phyloP scores from a whole-genome alignment of 352 stramenopile genomes.

The Globisporangium paddicum region DNA sequence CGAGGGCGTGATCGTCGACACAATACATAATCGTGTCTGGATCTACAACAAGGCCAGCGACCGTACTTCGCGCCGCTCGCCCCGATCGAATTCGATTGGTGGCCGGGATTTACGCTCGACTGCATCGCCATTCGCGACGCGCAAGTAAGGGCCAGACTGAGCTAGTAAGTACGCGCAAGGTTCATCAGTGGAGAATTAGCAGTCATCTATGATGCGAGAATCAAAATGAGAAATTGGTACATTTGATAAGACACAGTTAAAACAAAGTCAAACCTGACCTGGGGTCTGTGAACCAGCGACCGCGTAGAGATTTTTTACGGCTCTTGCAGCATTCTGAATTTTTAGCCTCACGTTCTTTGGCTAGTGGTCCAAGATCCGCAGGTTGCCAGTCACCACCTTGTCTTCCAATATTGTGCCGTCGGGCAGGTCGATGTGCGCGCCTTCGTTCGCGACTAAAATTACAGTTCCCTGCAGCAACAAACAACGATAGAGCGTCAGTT shows the following conservation, averaged over 20 bases:
- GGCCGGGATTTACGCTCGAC: background rate
- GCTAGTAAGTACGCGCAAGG: background rate
- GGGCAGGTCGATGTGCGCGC: constrained; percentile 90
- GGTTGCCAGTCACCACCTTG: constrained; percentile 93
- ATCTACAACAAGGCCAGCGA: background rate
- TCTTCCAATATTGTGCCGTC: constrained; percentile 92
- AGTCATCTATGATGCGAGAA: background rate
- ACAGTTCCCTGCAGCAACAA: constrained; percentile 77
- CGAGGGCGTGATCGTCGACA: background rate
- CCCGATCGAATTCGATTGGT: background rate
- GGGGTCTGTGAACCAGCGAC: background rate
- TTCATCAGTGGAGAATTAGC: too few relatives aligned
- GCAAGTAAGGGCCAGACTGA: background rate
- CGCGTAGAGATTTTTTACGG: too few relatives aligned
- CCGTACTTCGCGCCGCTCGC: background rate
- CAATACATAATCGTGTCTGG: background rate
- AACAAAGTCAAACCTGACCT: background rate
- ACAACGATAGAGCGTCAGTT: background rate
- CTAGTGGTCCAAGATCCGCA: constrained; percentile 93
- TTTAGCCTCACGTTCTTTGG: background rate
- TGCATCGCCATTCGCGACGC: background rate
- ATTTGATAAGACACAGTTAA: background rate
- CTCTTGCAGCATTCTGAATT: background rate
- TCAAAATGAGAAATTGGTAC: background rate
- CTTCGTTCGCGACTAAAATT: constrained; percentile 94